Evolutionary conservation across 2,329 filamentous ascomycete species (phyloP), one percentile per base, ranked within the genome.

Genomic region (Verticillium isaacii): DNA sequence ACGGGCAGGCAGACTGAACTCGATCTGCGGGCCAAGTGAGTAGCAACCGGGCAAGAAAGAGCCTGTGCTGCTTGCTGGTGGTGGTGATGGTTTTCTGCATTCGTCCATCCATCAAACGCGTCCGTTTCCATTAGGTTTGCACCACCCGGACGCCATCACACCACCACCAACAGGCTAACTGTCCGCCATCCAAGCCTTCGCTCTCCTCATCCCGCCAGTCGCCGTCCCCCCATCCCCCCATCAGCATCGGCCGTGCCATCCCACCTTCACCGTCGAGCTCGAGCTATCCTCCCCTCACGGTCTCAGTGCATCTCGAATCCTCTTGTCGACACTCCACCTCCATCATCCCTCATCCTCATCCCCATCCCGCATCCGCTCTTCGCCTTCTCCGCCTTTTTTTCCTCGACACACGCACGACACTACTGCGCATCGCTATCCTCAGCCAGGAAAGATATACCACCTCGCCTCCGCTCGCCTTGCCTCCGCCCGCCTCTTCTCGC

Each of bases 401-500:
- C 37, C 6, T 15, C 41, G 41, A 50, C 29, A 14, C 41, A 12
- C 41, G 41, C 41, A 50, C n/a, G 41, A 50, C 19, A 50, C 41
- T 50, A 50, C 41, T 50, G 41, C 41, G 41, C 41, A 50, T 50
- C 41, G 41, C 41, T 50, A 50, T 50, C 41, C 12, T 12, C 17
- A 50, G 41, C 41, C 19, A 23, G 41, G 41, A 50, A 50, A 50
- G 41, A 50, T 50, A 50, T 50, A 50, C 41, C 11, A 2, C 23
- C 41, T 50, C 41, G 41, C 41, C 41, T 50, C 41, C 41, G 19
- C 19, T 29, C 15, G 23, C 55, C 32, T 36, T 32, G 29, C 55
- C n/a, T 57, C 34, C 59, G 23, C 60, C 59, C 50, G 54, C 59
- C 54, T 59, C 41, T 19, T 54, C 52, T 45, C 45, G 54, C 32